Evolutionary conservation across 495 filamentous ascomycete genomes (phyloP).

Genomic region (Neurospora tetrasperma): DNA sequence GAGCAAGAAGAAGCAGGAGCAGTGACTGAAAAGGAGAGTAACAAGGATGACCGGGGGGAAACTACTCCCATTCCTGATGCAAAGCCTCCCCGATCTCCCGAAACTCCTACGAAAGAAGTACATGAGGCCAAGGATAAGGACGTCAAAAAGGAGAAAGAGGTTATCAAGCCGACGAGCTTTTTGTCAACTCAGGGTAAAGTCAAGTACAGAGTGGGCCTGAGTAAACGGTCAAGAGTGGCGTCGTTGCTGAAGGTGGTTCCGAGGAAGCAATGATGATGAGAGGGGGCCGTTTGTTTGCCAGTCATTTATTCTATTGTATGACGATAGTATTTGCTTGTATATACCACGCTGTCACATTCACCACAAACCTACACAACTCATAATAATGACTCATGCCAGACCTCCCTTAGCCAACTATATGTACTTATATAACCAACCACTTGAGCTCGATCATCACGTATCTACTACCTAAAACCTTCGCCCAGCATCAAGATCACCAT

Average conservation of each 20-base stretch:
- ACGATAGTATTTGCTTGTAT: neutral
- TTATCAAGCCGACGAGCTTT: neutral
- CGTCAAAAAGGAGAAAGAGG: neutral
- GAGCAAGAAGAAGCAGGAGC: neutral
- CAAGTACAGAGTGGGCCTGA: conserved; percentile 19
- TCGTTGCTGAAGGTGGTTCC: conserved; percentile 15
- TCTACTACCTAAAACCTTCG: too few species aligned
- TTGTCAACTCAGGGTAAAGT: conserved; percentile 2
- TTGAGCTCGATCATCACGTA: too few species aligned
- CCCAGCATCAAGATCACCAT: too few species aligned
- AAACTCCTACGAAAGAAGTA: neutral
- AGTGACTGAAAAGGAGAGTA: neutral
- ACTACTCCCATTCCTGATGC: neutral
- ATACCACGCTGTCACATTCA: neutral
- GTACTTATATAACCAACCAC: neutral
- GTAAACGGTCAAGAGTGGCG: conserved; percentile 19
- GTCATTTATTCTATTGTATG: neutral
- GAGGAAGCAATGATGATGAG: neutral
- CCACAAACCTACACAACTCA: neutral
- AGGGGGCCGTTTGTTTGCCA: neutral
- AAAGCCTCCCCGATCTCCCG: neutral
- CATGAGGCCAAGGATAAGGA: neutral
- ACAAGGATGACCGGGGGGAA: conserved; percentile 1
- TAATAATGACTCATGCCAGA: neutral
- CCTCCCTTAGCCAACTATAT: neutral